Evolutionary conservation across 73 alveolate genomes (phyloP), one percentile per base, ranked within the genome.

Genomic region (Breviolum minutum): DNA sequence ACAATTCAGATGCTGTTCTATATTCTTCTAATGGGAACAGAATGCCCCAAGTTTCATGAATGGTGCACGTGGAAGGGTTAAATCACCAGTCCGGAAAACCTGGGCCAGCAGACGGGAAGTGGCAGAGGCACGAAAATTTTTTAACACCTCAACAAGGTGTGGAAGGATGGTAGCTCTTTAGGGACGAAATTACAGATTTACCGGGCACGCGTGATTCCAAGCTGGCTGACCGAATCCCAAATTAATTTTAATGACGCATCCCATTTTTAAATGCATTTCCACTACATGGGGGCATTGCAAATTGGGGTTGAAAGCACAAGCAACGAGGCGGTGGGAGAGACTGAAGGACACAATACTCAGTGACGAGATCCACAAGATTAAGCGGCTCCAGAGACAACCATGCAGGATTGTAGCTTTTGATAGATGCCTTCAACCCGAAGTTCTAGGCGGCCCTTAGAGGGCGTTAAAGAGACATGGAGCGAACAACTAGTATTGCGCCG

Each of bases 241-340:
- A 19, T 27, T 7, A 40, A 63, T 24, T 29, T 26, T 13, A 24
- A 62, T 19, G 94, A 85, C n/a, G 94, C 80, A 4, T 85, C 63
- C 29, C 94, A 85, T 63, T 63, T 62, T 63, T 22, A 40, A 63
- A 6, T 62, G 63, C 13, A 11, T 62, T 26, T 80, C 94, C 77
- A 85, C 94, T n/a, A 85, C 94, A 9, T 85, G 94, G 94, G 94
- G 29, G 94, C 94, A 61, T 62, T 85, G 94, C 94, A 85, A 27
- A 11, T 62, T 20, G 94, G 94, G 27, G 11, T 27, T 4, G 63
- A 54, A 14, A 13, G 94, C 10, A 66, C 64, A n/a, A 85, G 63
- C 24, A 61, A 85, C 66, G 94, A 54, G 22, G 70, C 61, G 24
- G 94, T 85, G 77, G 63, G 19, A 19, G 8, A 40, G n/a, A 30